Evolutionary conservation across 345 rosid species (phyloP), one percentile per base, ranked within the genome.

Genomic region (Tarenaya hassleriana): DNA sequence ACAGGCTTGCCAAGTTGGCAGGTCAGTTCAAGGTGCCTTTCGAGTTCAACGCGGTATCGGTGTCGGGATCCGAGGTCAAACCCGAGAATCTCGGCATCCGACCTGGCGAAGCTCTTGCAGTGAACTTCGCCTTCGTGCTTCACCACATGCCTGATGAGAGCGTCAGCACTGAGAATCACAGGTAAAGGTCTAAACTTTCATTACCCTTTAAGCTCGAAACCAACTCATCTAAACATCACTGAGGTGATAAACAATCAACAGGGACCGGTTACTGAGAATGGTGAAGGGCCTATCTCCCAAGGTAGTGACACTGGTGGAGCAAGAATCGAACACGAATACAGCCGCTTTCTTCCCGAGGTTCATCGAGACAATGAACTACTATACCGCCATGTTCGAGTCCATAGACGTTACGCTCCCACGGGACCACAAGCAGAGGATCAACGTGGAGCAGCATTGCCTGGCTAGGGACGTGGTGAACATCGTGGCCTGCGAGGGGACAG

Each of bases 391-490:
- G 95, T 86, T 90, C 13, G 97, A 90, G 73, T 90, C 97, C 0
- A 86, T 90, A 1, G 94, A 90, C 18, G 79, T 80, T 16, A 86
- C 86, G 24, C 88, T 90, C 31, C 72, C 83, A 1, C 73, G 95
- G 56, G 80, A 78, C 16, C 91, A 63, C 32, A 90, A 77, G 67
- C 86, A 90, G 64, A 72, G 97, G 69, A 86, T 90, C 61, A 78
- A 83, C 17, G 86, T 90, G n/a, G 95, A 90, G 74, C 97, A 90
- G 73, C 97, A 90, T 50, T 90, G 97, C 78, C 75, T 90, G 47
- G 97, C 95, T 3, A 78, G 81, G 71, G 97, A 86, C 63, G 81
- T 90, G 1, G 97, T 90, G 34, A 90, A 90, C 74, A 82, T 90
- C 47, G 73, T 90, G 5, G 97, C 97, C 0, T 90, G 97, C 17